Evolutionary conservation across 1,139 yeast genomes (phyloP), one percentile per base, ranked within the genome.

Genomic region (Groenewaldozyma sp.): DNA sequence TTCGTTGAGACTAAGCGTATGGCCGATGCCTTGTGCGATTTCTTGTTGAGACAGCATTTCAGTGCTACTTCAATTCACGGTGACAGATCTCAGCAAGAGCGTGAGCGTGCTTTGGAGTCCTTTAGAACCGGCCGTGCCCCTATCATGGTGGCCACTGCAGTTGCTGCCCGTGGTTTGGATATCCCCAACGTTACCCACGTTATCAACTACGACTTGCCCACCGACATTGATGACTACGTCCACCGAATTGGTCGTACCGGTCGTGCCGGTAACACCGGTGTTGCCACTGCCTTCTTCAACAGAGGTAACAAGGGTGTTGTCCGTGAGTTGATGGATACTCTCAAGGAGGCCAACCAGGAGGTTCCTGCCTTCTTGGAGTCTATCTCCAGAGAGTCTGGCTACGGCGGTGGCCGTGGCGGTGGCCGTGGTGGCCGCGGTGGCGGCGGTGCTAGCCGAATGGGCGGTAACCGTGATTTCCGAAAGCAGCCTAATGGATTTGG

Each of bases 231-330:
- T 66, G 98, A 91, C 68, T 91, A 91, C 63, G 98, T 91, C 49
- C 98, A 91, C 72, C 84, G 98, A 74, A 91, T 91, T 62, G 98
- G 98, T 75, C 93, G 98, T 81, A 91, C 98, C 58, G 98, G 98
- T 68, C 94, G 98, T 79, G 98, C 98, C 58, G 98, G 98, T 75
- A 91, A 91, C 71, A 79, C 82, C 50, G 98, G 98, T 82, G 74
- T 83, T 58, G 96, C 98, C 53, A 88, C 96, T 53, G 94, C 98
- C 41, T 91, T 91, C 73, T 86, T 91, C 70, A 91, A 91, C 81
- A 82, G 97, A 70, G 83, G 82, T 63, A 93, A 87, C 77, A 78
- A 74, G 62, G 87, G 87, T 61, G 74, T 91, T 58, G 93, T 78
- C 52, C 84, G 86, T 65, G 96, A 88, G 48, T 70, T 91, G 64